phyloP scores from a whole-genome alignment of 2,329 filamentous ascomycete genomes.

The Chaetomium sp. region DNA sequence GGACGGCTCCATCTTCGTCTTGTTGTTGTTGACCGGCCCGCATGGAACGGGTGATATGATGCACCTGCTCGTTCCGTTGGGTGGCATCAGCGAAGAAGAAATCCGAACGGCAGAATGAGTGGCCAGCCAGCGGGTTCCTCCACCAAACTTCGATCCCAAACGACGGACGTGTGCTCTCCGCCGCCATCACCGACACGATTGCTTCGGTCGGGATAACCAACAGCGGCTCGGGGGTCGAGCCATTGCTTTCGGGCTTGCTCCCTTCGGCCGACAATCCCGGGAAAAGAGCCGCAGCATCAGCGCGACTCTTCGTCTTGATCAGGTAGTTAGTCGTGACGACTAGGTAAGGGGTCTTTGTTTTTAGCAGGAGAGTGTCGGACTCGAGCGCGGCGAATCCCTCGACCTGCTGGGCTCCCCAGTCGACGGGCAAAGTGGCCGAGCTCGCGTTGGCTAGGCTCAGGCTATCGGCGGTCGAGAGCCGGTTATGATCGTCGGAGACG shows the following conservation, averaged over 20 bases:
- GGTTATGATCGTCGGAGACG: slow-evolving; percentile 37
- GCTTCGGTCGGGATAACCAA: slow-evolving; percentile 53
- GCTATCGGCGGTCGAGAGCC: slow-evolving; percentile 36
- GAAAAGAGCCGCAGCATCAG: slow-evolving; percentile 52
- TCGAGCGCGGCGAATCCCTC: slow-evolving; percentile 51
- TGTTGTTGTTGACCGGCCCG: slow-evolving; percentile 22
- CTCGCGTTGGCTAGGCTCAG: slow-evolving; percentile 30
- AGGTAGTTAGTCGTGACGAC: slow-evolving; percentile 55
- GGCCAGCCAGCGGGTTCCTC: slow-evolving; percentile 47
- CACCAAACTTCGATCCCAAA: slow-evolving; percentile 61
- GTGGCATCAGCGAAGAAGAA: slow-evolving; percentile 53
- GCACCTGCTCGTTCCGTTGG: slow-evolving; percentile 55
- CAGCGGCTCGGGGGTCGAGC: slow-evolving; percentile 37
- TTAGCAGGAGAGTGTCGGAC: slow-evolving; percentile 49
- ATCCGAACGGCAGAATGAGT: slow-evolving; percentile 51
- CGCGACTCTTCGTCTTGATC: slow-evolving; percentile 52
- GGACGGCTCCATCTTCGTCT: slow-evolving; percentile 39
- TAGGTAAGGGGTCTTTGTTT: slow-evolving; percentile 53
- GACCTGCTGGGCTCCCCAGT: slow-evolving; percentile 40
- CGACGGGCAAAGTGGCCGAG: slow-evolving; percentile 38
- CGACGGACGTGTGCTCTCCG: slow-evolving; percentile 52
- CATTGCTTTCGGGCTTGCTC: slow-evolving; percentile 37
- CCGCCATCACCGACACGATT: slow-evolving; percentile 56
- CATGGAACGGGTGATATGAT: slow-evolving; percentile 48
- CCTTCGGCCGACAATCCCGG: slow-evolving; percentile 43